Evolutionary conservation across 179 eudicot genomes (phyloP), one percentile per base, ranked within the genome.

Genomic region (Corrigiola litoralis): DNA sequence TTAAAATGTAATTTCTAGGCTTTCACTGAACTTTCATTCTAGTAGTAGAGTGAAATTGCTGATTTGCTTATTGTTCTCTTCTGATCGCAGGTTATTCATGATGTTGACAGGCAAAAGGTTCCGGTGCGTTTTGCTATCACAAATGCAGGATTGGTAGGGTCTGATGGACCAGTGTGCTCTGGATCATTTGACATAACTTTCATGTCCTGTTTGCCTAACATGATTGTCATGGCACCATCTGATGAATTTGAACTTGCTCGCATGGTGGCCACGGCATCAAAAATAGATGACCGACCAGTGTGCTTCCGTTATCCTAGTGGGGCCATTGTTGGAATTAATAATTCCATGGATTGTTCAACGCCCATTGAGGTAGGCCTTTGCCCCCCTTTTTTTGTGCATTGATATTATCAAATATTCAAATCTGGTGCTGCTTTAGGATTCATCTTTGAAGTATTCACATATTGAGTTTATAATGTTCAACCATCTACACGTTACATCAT

Each of bases 181-280:
- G 97, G 97, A 31, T 74, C 96, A 24, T 91, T 88, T 75, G 96
- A 91, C 73, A 81, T 86, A 66, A 79, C 97, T 12, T 86, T 84
- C 62, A 88, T 91, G 96, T 86, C 97, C 38, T 88, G 97, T 82
- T 79, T 91, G 72, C 97, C 97, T 16, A 91, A 88, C 75, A 88
- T 91, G 96, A 75, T 91, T 63, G 94, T 91, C 70, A 91, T 91
- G 97, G 96, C 96, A 44, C 97, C 97, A 8, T 83, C 97, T n/a
- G 90, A 91, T 76, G 97, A 91, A 70, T 77, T 74, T 74, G 97
- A 91, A 68, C 96, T 91, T 67, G 77, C 81, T 75, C 75, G 84
- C 68, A 91, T 91, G 97, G 91, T 91, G 24, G 82, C 81, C 16
- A 83, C 91, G 33, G 87, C 97, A 41, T 85, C 86, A 66, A 76